Evolutionary conservation across 2,329 filamentous ascomycete species (phyloP), one percentile per base, ranked within the genome.

Genomic region (Chaetomium strumarium): DNA sequence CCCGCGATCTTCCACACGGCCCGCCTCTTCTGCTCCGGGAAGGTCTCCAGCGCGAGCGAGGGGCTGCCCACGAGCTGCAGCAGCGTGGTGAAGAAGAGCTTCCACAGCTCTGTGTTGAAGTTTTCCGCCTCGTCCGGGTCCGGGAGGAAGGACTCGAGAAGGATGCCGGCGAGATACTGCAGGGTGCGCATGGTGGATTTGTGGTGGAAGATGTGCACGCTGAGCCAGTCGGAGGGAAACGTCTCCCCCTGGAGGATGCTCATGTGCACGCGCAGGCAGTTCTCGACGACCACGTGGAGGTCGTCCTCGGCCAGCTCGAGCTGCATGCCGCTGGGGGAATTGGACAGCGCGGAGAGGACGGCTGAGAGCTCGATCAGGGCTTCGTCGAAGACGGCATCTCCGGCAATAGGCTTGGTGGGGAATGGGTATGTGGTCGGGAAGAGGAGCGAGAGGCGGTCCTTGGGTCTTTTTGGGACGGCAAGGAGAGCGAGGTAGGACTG

Each of bases 1-100:
- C 93, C 93, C 4, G 92, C 93, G 66, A 99, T 96, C 72, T 97
- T 99, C 93, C 95, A 99, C 1, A 97, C 92, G 1, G 93, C 92
- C 51, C 93, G 78, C 42, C 93, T 79, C 72, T 97, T 99, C 71
- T 99, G 93, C 68, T 99, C 95, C 0, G 93, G 90, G 65, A 96
- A 97, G 0, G 91, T 96, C 67, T 99, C 93, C 36, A 99, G 78
- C 0, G 93, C 91, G 17, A 99, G 78, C 0, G 86, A 88, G 34
- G 91, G 84, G 63, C 90, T 96, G 5, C 89, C 88, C 2, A 99
- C 89, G 3, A 97, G 83, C 64, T 88, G 90, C 29, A 99, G 77
- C 30, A 99, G 74, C 0, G 90, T 92, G 16, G 85, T 86, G 66
- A 99, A 96, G 72, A 96, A 96, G 31, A 86, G 77, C 59, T 92